Conservation (phyloP, 495 filamentous ascomycete genomes). For the Alectoria sarmentosa region DNA sequence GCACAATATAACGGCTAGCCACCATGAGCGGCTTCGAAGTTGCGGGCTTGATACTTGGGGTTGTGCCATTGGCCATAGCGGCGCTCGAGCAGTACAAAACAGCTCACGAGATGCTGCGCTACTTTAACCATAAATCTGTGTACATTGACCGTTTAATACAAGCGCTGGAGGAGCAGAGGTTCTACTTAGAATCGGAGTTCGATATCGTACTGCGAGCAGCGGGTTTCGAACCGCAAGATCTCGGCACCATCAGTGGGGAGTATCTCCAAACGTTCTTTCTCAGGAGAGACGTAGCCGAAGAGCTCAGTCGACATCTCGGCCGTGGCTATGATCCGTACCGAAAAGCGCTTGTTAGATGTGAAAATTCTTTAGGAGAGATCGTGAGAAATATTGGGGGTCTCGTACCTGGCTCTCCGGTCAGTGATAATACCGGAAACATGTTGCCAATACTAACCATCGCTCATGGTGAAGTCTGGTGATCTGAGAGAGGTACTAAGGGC, state of each 20-base stretch:
- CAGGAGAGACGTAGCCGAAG: neutral
- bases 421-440: neutral
- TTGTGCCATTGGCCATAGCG: conserved; percentile 34
- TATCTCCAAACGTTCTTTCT: neutral
- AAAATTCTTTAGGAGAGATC: neutral
- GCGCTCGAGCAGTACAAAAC: conserved; percentile 34
- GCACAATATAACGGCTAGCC: neutral
- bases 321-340: conserved; percentile 5
- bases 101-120: conserved; percentile 10
- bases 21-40: conserved; percentile 35
- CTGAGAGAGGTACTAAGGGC: neutral
- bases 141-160: conserved; percentile 9
- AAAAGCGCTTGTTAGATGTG: conserved; percentile 7
- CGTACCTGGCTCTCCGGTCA: neutral
- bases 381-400: conserved; percentile 7
- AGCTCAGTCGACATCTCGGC: conserved; percentile 3
- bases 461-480: conserved; percentile 1
- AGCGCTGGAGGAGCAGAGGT: conserved; percentile 18
- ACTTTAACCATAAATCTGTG: conserved; percentile 6
- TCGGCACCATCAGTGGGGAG: neutral
- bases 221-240: conserved; percentile 6
- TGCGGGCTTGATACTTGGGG: conserved; percentile 38
- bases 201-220: conserved; percentile 7
- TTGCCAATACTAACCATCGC: neutral
- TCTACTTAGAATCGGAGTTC: conserved; percentile 12